These are phyloP conservation scores for Colletotrichum sp. DNA, from an alignment of 2,329 filamentous ascomycete species.

Conservation along the genomic window DNA sequence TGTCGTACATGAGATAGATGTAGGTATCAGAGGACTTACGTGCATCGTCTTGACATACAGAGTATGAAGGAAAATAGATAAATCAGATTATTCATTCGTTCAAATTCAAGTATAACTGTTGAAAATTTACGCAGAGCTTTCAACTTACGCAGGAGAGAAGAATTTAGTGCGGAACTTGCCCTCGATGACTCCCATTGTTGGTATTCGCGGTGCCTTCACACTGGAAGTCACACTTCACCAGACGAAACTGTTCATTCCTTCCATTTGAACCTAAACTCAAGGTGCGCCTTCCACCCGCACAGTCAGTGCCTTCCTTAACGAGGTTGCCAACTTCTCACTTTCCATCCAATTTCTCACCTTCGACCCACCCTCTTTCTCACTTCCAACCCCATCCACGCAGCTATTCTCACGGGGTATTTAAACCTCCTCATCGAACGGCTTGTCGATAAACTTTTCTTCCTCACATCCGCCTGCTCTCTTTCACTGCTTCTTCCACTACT, in stretches of 20 bases:
- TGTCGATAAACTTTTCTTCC: neutral
- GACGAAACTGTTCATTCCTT: neutral
- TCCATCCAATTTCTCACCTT: neutral
- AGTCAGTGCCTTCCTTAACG: neutral
- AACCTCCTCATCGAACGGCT: neutral
- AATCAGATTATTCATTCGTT: no score
- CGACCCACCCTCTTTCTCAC: neutral
- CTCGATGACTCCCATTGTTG: neutral
- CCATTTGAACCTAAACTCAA: neutral
- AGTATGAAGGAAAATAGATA: neutral
- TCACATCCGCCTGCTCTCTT: neutral
- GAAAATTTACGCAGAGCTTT: neutral
- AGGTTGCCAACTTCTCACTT: neutral
- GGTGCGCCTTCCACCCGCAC: neutral
- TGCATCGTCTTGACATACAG: rapidly evolving
- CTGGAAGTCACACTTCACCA: neutral
- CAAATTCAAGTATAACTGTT: neutral
- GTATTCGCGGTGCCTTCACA: neutral
- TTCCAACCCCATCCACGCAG: neutral
- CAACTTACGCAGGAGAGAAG: neutral
- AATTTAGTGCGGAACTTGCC: no score
- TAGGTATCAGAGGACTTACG: neutral
- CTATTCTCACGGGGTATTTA: neutral
- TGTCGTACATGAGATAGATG: neutral
- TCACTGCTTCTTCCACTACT: no score